phyloP scores from a whole-genome alignment of 1,139 yeast genomes.

The Petasospora rhodanensis region DNA sequence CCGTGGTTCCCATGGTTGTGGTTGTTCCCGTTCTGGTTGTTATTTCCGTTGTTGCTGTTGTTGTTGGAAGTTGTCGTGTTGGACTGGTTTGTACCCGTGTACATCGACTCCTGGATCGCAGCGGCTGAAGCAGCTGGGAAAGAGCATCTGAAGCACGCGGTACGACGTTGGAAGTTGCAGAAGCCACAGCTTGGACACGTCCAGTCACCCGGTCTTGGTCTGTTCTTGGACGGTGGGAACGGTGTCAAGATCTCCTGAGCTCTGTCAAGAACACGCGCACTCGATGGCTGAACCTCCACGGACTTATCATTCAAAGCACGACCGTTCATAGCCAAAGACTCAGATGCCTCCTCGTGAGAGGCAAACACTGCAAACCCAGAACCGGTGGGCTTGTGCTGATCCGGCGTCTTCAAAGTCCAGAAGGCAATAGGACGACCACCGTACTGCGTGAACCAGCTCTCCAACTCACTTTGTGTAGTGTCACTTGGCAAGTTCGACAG shows the following conservation, averaged over 20 bases:
- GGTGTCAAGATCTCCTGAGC: conserved; percentile 80
- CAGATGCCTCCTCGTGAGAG: conserved; percentile 82
- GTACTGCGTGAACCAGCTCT: conserved; percentile 84
- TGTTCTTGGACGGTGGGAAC: conserved; percentile 82
- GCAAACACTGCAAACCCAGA: conserved; percentile 85
- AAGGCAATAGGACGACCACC: conserved; percentile 86
- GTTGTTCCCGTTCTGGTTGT: conserved; percentile 6
- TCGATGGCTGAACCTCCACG: conserved; percentile 84
- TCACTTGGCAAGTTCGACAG: conserved; percentile 76
- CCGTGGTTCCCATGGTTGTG: conserved; percentile 15
- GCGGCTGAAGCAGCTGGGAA: conserved; percentile 79
- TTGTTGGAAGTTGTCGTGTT: conserved; percentile 1
- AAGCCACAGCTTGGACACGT: conserved; percentile 95
- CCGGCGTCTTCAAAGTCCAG: conserved; percentile 73
- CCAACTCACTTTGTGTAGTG: conserved; percentile 86
- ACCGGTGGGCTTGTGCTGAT: conserved; percentile 42
- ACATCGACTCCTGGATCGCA: conserved; percentile 53
- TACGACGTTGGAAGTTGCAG: conserved; percentile 89
- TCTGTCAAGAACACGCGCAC: conserved; percentile 67
- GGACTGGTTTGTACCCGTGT: conserved; percentile 17
- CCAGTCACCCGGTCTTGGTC: conserved; percentile 98
- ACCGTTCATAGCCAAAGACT: conserved; percentile 75
- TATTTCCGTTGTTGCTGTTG: conserved; percentile 5
- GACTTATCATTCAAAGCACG: conserved; percentile 68
- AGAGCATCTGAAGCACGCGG: conserved; percentile 90